Base-by-base conservation (phyloP, 2,329 filamentous ascomycete genomes). In the Lasiodiplodia sp. region DNA sequence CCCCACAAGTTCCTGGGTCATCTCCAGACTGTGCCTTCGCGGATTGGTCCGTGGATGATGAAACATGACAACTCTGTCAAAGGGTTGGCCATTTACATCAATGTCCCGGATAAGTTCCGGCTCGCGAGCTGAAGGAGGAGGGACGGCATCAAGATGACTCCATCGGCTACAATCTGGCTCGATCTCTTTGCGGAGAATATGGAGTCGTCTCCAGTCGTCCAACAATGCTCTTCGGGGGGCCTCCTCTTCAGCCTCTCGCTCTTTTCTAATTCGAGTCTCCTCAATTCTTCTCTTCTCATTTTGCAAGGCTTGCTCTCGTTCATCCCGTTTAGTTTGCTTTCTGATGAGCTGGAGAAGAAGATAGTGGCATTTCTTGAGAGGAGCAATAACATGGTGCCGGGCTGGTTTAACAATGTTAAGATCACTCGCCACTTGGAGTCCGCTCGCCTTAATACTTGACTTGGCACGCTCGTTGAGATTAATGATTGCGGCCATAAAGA, bases 61-160 rank as follows among this genome's bases (percentile, higher is more conserved):
- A 69, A 84, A 81, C 5, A 79, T 67, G 1, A 78, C 71, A 1
- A 81, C 53, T 5, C 82, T 79, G 62, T 80, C 77, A 60, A 83
- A 82, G 0, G 66, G 66, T 0, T 75, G 37, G 6, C 82, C 82
- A 65, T 82, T 80, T 0, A 78, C 76, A 60, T 84, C 82, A 28
- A 71, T 69, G 21, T 79, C 57, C 1, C n/a, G 23, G 2, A 51
- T 58, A 4, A 21, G 44, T 21, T 40, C 38, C 25, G 21, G 12
- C 12, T 51, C 37, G 16, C 21, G 40, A 28, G 44, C 23, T 4
- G 31, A 14, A 6, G 65, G 55, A 11, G n/a, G 55, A 12, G 44
- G 28, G 2, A 60, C 44, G 7, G 10, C 37, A 55, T 58, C 38
- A 14, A 68, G 49, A 23, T 63, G 47, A 8, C 21, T 16, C 56